phyloP scores from a whole-genome alignment of 2,329 filamentous ascomycete species.

The Karstenula rhodostoma region DNA sequence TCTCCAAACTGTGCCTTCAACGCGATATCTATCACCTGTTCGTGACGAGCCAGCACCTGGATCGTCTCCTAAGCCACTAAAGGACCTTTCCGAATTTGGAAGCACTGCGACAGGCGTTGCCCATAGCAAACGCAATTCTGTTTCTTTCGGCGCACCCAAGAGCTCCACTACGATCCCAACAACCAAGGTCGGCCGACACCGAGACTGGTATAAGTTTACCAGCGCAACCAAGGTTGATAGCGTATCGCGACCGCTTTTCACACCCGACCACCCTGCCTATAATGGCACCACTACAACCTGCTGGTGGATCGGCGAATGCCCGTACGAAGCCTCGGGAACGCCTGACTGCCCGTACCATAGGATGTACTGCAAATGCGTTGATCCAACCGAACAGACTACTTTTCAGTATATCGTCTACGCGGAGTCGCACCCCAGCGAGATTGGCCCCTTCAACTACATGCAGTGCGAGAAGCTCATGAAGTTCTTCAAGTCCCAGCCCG shows the following conservation, averaged over 20 bases:
- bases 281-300: constrained; percentile 12
- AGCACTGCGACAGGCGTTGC: not conserved
- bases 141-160: not conserved
- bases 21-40: not conserved
- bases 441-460: constrained; percentile 34
- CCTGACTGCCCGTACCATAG: constrained; percentile 35
- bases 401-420: constrained; percentile 30
- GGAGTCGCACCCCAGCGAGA: constrained; percentile 10
- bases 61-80: not conserved
- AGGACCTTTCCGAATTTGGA: too few relatives aligned
- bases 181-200: constrained; percentile 27
- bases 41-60: not conserved
- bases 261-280: constrained; percentile 5
- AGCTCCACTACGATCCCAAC: not conserved
- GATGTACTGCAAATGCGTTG: constrained; percentile 26
- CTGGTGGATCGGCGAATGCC: constrained; percentile 21
- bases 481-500: constrained; percentile 24
- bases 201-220: constrained; percentile 28
- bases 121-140: not conserved
- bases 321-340: constrained; percentile 23
- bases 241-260: constrained; percentile 16
- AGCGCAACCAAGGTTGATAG: constrained; percentile 27
- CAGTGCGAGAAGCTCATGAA: constrained; percentile 28
- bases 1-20: not conserved
- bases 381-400: constrained; percentile 25